Evolutionary conservation across 306 rosid species (phyloP), one percentile per base, ranked within the genome.

Genomic region (Luffa acutangula): DNA sequence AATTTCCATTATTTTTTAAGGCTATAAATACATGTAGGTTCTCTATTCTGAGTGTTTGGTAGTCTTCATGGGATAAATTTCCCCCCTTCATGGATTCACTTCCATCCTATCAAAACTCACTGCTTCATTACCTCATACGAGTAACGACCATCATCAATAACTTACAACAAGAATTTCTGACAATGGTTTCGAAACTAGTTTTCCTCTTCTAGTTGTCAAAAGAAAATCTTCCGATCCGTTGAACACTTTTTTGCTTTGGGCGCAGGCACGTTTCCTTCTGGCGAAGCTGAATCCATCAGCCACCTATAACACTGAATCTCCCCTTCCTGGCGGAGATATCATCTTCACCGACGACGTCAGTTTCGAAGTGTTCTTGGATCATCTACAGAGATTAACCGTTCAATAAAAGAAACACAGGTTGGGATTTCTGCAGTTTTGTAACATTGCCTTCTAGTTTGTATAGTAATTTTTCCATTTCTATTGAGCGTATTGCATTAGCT

Each of bases 361-460:
- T 83, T 95, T 95, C 81, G 97, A 95, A 84, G 97, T 95, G 73
- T 95, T 95, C 89, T 83, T 93, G 80, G 97, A 95, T 82, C 99
- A 95, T 88, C 93, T 93, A 45, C 96, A 93, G 88, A 95, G 99
- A 93, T 81, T 95, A 88, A 97, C 90, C 7, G 97, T 93, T 90
- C 97, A 95, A 83, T 95, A 79, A 73, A 46, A 60, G 1, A 80
- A 76, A 49, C 57, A 54, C 67, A 67, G 33, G 11, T 56, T 65
- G 51, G 75, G 53, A 49, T 39, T 41, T 65, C 60, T 39, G 77
- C 82, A 79, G 60, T 79, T 84, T 83, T 84, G 89, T 82, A 84
- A 25, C 15, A 46, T 84, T 76, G 3, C 7, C 41, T 71, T 54
- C 18, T 81, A 52, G 46, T 52, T 64, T 88, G 91, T 85, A 88